A percentile compares a stretch with the other conserved stretches of the same genome.
Evolutionary conservation across 495 filamentous ascomycete genomes (phyloP).

Genomic region (Chaetomium fimeti): DNA sequence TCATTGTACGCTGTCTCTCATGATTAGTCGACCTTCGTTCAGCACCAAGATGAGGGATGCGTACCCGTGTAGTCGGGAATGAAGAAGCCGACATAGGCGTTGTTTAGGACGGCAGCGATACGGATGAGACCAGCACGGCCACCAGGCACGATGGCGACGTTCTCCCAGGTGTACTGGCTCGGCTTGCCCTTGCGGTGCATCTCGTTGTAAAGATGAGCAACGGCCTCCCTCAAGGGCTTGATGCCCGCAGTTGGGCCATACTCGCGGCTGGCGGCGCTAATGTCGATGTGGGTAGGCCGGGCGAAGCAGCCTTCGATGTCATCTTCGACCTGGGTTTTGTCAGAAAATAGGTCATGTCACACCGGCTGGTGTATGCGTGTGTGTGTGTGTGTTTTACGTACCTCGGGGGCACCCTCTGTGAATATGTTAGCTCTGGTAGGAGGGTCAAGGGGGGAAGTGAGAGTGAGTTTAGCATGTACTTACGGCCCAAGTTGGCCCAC

Average conservation of each 20-base stretch:
- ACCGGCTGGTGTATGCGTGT: not conserved
- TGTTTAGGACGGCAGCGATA: slow-evolving; percentile 90
- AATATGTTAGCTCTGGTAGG: not conserved
- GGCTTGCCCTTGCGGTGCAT: slow-evolving; percentile 84
- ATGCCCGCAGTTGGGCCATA: slow-evolving; percentile 95
- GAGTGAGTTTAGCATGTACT: slow-evolving; percentile 4
- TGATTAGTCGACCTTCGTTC: slow-evolving; percentile 1
- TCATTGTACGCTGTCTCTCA: slow-evolving; percentile 74
- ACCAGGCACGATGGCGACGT: slow-evolving; percentile 96
- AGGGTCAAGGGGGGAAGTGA: not conserved
- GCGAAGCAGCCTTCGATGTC: slow-evolving; percentile 87
- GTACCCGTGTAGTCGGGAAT: slow-evolving; percentile 64
- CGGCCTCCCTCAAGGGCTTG: slow-evolving; percentile 81
- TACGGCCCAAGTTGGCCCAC: slow-evolving; percentile 88
- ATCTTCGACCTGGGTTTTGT: slow-evolving; percentile 62
- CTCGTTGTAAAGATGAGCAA: slow-evolving; percentile 90
- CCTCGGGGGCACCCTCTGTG: slow-evolving; percentile 77
- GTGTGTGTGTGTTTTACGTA: slow-evolving; percentile 4
- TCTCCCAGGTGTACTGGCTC: slow-evolving; percentile 97
- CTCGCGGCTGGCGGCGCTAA: slow-evolving; percentile 73
- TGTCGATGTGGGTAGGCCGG: slow-evolving; percentile 76
- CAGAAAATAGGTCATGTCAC: not conserved
- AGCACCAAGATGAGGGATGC: not conserved
- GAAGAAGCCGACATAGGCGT: slow-evolving; percentile 86
- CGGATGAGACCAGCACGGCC: slow-evolving; percentile 89